Percentiles rank a stretch among this genome's conserved stretches.
Conservation (phyloP, 169 alveolate species). For the Eimeria maxima region DNA sequence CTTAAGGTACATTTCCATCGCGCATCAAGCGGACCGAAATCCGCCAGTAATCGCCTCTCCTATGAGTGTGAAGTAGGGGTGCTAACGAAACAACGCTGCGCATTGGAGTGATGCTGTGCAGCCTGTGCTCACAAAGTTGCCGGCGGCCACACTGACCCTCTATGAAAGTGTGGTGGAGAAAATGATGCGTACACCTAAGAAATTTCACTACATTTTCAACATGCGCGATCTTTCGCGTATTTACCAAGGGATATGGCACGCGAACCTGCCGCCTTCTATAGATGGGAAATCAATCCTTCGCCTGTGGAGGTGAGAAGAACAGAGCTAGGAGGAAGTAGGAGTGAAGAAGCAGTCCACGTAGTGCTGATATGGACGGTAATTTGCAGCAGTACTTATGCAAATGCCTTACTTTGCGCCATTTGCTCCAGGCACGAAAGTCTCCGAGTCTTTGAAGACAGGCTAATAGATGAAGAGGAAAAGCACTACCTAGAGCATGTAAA, state of each 20-base stretch:
- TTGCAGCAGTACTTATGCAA: background rate
- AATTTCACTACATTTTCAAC: conserved; percentile 97
- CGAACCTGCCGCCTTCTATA: conserved; percentile 90
- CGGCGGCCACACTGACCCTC: conserved; percentile 92
- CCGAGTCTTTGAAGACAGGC: conserved; percentile 96
- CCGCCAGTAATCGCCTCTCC: background rate
- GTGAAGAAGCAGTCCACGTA: background rate
- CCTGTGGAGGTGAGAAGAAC: conserved; percentile 90
- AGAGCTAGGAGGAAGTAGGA: background rate
- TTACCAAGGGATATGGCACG: conserved; percentile 94
- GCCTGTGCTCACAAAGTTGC: conserved; percentile 87
- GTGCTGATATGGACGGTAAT: background rate
- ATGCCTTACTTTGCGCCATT: conserved; percentile 44
- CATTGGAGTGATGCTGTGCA: conserved; percentile 41
- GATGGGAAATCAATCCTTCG: conserved; percentile 90
- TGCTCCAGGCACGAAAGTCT: conserved; percentile 93
- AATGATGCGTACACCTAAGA: conserved; percentile 95
- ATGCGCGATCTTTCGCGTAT: conserved; percentile 96
- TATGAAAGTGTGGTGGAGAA: conserved; percentile 90
- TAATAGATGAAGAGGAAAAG: conserved; percentile 94
- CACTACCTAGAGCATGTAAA: conserved; percentile 88
- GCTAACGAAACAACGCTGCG: conserved; percentile 56
- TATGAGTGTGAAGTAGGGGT: background rate
- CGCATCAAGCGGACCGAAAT: background rate
- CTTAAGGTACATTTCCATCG: background rate